Evolutionary conservation across 2,329 filamentous ascomycete species (phyloP).

Genomic region (Cercospora citrullina): DNA sequence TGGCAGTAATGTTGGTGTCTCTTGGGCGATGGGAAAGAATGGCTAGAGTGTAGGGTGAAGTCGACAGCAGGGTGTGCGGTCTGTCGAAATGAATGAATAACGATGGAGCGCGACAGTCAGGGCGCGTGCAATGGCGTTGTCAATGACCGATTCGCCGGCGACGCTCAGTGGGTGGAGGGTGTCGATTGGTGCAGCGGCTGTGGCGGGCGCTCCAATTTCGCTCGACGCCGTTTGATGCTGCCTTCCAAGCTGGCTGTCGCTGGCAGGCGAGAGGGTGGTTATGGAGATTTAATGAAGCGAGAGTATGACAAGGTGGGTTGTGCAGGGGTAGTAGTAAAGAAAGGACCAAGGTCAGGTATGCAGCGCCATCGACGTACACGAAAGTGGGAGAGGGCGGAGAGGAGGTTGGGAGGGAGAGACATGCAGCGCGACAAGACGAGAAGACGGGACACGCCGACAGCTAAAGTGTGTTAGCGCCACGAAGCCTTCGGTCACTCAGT

Average conservation of each 20-base stretch:
- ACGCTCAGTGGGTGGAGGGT: not conserved
- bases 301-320: not conserved
- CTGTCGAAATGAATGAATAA: not conserved
- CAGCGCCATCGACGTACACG: constrained; percentile 1
- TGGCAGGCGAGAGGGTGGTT: not conserved
- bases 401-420: constrained; percentile 4
- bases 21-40: not conserved
- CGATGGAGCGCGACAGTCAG: not conserved
- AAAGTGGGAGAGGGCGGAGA: not conserved
- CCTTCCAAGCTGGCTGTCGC: not conserved
- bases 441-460: not conserved
- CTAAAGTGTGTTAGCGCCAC: not conserved
- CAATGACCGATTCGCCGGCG: not conserved
- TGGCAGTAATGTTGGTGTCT: not conserved
- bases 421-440: not conserved
- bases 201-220: constrained; percentile 13
- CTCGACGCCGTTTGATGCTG: not conserved
- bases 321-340: constrained; percentile 5
- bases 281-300: not conserved
- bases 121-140: not conserved
- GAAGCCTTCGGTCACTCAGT: not conserved
- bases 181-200: constrained; percentile 1
- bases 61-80: not conserved
- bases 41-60: not conserved
- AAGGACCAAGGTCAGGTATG: constrained; percentile 5